These are phyloP conservation scores for Pezicula carpinea DNA, from an alignment of 2,329 filamentous ascomycete species.

Conservation along the genomic window DNA sequence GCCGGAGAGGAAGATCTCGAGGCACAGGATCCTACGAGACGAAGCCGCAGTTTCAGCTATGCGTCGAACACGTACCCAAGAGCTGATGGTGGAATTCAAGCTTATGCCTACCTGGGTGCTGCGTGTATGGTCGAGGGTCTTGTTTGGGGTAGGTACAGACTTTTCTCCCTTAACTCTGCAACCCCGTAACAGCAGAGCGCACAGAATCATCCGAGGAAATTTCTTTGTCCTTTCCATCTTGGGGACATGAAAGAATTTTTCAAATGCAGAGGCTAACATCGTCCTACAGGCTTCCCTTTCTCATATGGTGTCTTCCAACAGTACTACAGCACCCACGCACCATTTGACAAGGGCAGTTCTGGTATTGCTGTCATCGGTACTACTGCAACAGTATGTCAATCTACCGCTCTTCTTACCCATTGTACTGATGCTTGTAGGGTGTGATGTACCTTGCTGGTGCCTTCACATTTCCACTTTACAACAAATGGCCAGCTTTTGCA, in stretches of 20 bases:
- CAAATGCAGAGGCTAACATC: background rate
- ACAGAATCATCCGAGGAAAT: background rate
- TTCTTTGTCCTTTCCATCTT: too few relatives aligned
- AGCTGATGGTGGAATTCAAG: constrained; percentile 40
- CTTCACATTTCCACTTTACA: constrained; percentile 1
- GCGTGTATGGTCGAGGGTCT: constrained; percentile 46
- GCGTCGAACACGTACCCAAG: constrained; percentile 21
- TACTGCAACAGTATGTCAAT: constrained; percentile 12
- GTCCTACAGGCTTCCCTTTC: constrained; percentile 20
- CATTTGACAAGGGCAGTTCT: constrained; percentile 26
- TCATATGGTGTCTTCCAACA: constrained; percentile 35
- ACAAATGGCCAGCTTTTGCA: constrained; percentile 25
- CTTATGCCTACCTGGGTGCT: constrained; percentile 41
- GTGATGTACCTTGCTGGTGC: constrained; percentile 6
- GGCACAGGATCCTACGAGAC: background rate
- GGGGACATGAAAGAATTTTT: too few relatives aligned
- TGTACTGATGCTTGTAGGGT: constrained; percentile 24
- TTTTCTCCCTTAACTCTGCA: background rate
- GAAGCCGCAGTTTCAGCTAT: background rate
- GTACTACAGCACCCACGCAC: constrained; percentile 30
- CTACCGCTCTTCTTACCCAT: constrained; percentile 22
- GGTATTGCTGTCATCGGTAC: constrained; percentile 32
- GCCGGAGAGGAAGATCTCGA: background rate
- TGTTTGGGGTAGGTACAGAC: constrained; percentile 39
- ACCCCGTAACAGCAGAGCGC: background rate